phyloP scores from a whole-genome alignment of 2,329 filamentous ascomycete genomes.

The Paraphaeosphaeria minitans region DNA sequence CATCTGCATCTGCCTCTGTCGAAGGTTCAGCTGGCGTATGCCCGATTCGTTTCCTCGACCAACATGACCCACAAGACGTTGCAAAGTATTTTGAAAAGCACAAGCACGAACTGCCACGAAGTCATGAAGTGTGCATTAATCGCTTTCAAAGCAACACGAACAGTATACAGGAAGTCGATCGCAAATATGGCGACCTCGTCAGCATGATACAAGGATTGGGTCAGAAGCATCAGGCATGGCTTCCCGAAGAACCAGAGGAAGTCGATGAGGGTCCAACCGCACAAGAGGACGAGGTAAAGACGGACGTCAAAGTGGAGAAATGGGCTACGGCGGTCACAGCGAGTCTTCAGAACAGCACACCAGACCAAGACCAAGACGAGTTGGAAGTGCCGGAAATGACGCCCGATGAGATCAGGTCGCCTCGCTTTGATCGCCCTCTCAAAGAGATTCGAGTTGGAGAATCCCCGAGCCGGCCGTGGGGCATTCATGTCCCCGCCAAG shows the following conservation, averaged over 20 bases:
- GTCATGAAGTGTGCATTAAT: constrained; percentile 89
- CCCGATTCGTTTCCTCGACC: constrained; percentile 89
- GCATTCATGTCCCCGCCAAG: constrained; percentile 76
- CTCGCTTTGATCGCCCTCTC: constrained; percentile 81
- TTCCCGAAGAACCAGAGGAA: constrained; percentile 63
- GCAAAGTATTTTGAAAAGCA: constrained; percentile 93
- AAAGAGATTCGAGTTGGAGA: constrained; percentile 93
- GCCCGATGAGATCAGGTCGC: constrained; percentile 65
- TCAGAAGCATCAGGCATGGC: constrained; percentile 83
- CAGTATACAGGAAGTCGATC: constrained; percentile 85
- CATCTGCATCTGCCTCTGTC: constrained; percentile 51
- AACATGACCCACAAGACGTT: constrained; percentile 91
- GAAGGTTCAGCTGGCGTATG: constrained; percentile 66
- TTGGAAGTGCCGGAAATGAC: constrained; percentile 43
- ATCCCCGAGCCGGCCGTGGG: constrained; percentile 91
- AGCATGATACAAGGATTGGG: constrained; percentile 94
- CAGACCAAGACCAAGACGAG: constrained; percentile 43
- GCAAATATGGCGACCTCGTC: constrained; percentile 89
- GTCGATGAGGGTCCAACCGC: constrained; percentile 55
- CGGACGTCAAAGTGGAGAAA: constrained; percentile 76
- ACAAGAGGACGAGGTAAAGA: constrained; percentile 50
- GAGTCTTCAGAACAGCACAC: constrained; percentile 52
- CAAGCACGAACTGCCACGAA: constrained; percentile 92
- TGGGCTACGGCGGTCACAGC: constrained; percentile 82
- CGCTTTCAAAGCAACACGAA: constrained; percentile 87